Conservation (phyloP, 2,329 filamentous ascomycete species). For the Pseudogymnoascus sp. region DNA sequence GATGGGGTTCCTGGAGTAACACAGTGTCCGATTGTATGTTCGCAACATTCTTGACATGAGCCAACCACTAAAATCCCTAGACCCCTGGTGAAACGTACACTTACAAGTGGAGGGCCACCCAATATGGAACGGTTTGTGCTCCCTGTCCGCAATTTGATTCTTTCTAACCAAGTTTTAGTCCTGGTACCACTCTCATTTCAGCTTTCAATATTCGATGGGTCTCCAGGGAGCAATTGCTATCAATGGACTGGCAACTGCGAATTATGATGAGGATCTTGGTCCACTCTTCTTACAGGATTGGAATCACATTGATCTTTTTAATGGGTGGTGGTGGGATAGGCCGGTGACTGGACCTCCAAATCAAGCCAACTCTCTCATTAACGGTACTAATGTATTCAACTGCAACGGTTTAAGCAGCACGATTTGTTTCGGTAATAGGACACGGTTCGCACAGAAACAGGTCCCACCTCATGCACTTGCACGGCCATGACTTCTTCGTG, state of each 20-base stretch:
- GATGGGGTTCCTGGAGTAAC: conserved; percentile 41
- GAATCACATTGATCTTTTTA: conserved; percentile 21
- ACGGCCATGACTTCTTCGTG: conserved; percentile 45
- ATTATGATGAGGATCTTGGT: conserved; percentile 59
- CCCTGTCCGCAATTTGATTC: too few species aligned
- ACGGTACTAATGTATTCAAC: conserved; percentile 27
- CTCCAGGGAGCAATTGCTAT: conserved; percentile 54
- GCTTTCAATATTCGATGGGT: conserved; percentile 40
- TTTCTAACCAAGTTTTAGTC: conserved; percentile 17
- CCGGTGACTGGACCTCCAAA: too few species aligned
- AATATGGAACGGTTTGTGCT: conserved; percentile 35
- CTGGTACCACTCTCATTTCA: conserved; percentile 57
- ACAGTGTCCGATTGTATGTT: conserved; percentile 53
- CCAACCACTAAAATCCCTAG: too few species aligned
- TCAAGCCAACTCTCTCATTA: conserved; percentile 25
- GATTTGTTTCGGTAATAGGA: too few species aligned
- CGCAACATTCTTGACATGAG: too few species aligned
- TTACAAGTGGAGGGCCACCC: conserved; percentile 23
- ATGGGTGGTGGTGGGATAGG: too few species aligned
- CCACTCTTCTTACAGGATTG: conserved; percentile 33
- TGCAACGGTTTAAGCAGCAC: too few species aligned
- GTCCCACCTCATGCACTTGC: conserved; percentile 36
- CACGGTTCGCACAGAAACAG: too few species aligned
- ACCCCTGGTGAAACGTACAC: conserved; percentile 35
- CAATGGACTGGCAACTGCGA: conserved; percentile 47